phyloP scores from a whole-genome alignment of 768 basidiomycete species.

The Naematelia encephala region DNA sequence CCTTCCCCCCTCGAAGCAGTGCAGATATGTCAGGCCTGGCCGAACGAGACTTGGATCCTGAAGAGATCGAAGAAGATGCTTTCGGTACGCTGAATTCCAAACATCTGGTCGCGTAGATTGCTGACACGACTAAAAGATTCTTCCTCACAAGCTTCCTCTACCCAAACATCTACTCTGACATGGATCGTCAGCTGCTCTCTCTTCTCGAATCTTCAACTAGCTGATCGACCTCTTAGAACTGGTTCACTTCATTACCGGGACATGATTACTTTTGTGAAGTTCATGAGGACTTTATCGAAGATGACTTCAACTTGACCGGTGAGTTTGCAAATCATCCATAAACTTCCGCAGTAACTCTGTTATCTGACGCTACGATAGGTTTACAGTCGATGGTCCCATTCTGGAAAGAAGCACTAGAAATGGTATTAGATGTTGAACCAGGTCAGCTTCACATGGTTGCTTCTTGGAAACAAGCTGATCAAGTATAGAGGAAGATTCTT shows the following conservation, averaged over 20 bases:
- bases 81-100: slow-evolving; percentile 32
- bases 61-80: slow-evolving; percentile 31
- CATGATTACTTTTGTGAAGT: slow-evolving; percentile 99
- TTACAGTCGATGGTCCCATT: slow-evolving; percentile 71
- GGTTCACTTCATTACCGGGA: slow-evolving; percentile 49
- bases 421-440: slow-evolving; percentile 98
- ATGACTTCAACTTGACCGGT: slow-evolving; percentile 98
- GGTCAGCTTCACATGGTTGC: slow-evolving; percentile 59
- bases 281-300: slow-evolving; percentile 97
- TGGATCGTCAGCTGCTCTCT: slow-evolving; percentile 44
- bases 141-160: slow-evolving; percentile 46
- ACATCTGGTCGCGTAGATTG: background rate
- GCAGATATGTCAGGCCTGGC: slow-evolving; percentile 10
- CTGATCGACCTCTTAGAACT: slow-evolving; percentile 38
- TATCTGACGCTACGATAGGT: slow-evolving; percentile 24
- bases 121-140: slow-evolving; percentile 31
- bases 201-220: background rate
- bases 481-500: slow-evolving; percentile 69
- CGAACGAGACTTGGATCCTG: slow-evolving; percentile 21
- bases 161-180: slow-evolving; percentile 49
- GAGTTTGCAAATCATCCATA: too few relatives aligned
- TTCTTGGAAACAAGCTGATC: background rate
- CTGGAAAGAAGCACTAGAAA: slow-evolving; percentile 99
- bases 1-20: too few relatives aligned
- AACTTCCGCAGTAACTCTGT: too few relatives aligned